Base-by-base conservation (phyloP, 768 basidiomycete genomes). In the Neoboletus subvelutipes region DNA sequence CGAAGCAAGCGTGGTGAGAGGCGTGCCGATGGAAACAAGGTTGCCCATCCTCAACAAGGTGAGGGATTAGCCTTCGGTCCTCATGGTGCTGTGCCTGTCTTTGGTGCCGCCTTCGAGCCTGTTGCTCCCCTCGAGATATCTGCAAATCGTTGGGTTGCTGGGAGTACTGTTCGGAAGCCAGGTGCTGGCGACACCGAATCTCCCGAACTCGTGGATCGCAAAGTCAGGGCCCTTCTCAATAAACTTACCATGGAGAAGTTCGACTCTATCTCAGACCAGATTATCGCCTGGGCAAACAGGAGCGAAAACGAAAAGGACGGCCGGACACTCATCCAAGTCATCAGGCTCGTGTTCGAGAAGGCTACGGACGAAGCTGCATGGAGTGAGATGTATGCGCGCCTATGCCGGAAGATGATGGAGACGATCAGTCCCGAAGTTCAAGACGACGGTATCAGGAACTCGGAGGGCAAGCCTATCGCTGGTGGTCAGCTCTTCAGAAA, bases 221-320 rank as follows among this genome's bases (percentile, higher is more conserved):
- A 95, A 75, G 94, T 97, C 77, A 94, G 90, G 73, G 78, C 78
- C 50, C 76, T 97, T 55, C 86, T 98, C 65, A 96, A 98, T 82
- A 97, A 94, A 77, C 83, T 98, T 36, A 95, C 95, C 15, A 90
- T 94, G 85, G 94, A 98, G 78, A 90, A 90, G 63, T 98, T 98
- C 80, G 92, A 94, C 63, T 87, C 91, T 9, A 97, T 98, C 68
- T 95, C 94, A 3, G 86, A 91, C 68, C 94, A 98, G 73, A 96
- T 98, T 71, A 89, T 98, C 61, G 73, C 81, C 10, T 98, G 94
- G 92, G 95, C 94, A 31, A 96, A 98, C 82, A 92, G 84, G 76
- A 92, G 89, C 5, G 87, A 88, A 77, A 83, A 88, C 66, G 94
- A 98, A 80, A 90, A 85, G 70, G 93, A 98, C 67, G 94, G 94